These are phyloP conservation scores for Thraustochytrium striatum DNA, from an alignment of 352 stramenopile species.

Conservation along the genomic window DNA sequence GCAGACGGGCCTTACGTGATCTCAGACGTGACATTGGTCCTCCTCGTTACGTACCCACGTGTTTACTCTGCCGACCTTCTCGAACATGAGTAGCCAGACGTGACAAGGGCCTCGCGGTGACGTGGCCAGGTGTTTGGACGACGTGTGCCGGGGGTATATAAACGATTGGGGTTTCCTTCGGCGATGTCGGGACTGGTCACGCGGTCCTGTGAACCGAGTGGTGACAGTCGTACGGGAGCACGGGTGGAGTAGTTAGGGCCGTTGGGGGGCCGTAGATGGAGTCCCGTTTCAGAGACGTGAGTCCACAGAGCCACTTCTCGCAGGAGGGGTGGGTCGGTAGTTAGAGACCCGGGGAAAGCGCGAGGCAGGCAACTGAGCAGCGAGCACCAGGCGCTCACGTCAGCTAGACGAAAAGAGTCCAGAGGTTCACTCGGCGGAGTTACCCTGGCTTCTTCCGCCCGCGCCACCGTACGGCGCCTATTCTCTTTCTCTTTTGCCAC, in stretches of 20 bases:
- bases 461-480: no score
- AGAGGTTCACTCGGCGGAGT: no score
- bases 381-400: slow-evolving; percentile 27
- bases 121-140: neutral
- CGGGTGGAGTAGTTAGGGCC: neutral
- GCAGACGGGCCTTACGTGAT: no score
- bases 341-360: slow-evolving; percentile 22
- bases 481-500: no score
- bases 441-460: no score
- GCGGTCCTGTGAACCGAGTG: neutral
- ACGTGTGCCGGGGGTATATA: neutral
- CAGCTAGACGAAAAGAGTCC: no score
- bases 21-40: no score
- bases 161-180: neutral
- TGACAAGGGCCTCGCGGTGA: neutral
- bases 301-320: slow-evolving; percentile 11
- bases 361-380: slow-evolving; percentile 30
- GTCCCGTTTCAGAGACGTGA: neutral
- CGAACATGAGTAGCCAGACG: no score
- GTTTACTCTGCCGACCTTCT: no score
- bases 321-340: neutral
- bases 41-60: no score
- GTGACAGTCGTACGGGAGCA: neutral
- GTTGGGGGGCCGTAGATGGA: slow-evolving; percentile 4
- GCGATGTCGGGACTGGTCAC: neutral